Base-by-base conservation (phyloP, 2,329 filamentous ascomycete species). In the Fusarium cicatricum region DNA sequence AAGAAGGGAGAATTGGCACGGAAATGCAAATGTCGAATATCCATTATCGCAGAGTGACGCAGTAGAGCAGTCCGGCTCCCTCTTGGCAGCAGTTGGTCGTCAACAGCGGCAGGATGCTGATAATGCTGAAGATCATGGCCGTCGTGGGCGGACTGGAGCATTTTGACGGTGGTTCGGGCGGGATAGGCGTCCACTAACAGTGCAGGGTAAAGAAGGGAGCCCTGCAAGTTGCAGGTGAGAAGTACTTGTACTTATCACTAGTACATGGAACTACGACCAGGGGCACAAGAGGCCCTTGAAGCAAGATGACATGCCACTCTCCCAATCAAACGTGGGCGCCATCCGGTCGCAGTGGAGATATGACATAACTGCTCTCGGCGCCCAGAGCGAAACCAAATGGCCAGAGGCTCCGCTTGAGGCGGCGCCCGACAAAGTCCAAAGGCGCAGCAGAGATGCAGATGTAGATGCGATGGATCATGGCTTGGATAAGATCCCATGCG, bases 221-320 rank as follows among this genome's bases (percentile, higher is more conserved):
- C 60, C 48, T 38, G 43, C 56, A 39, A 46, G 33, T 36, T 40
- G 39, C 55, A 60, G 45, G 38, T 47, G 36, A 31, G 8, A 64
- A 62, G 60, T 64, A 64, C 53, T 21, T 34, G 40, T 64, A 65
- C 64, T 50, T 66, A 47, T 52, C 46, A 55, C 52, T 34, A 23
- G 44, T 43, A 38, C 45, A 52, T 63, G 58, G 65, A 48, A 46
- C 60, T 37, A 45, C 26, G 46, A 62, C 62, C 55, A 69, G 64
- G 65, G 60, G 55, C 43, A 45, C 40, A 56, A 51, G 58, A 48
- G 52, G 60, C 54, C 50, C 58, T 54, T 51, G 46, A 67, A 66
- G 67, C 62, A 72, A 62, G 66, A 72, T 71, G 70, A 70, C 70
- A 72, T 68, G 62, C 62, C 34, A 53, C 33, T 36, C 45, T 38